A percentile compares a stretch with the other conserved stretches of the same genome.
Conservation (phyloP, 2,329 filamentous ascomycete species). For the Rhinocladiella mackenziei region DNA sequence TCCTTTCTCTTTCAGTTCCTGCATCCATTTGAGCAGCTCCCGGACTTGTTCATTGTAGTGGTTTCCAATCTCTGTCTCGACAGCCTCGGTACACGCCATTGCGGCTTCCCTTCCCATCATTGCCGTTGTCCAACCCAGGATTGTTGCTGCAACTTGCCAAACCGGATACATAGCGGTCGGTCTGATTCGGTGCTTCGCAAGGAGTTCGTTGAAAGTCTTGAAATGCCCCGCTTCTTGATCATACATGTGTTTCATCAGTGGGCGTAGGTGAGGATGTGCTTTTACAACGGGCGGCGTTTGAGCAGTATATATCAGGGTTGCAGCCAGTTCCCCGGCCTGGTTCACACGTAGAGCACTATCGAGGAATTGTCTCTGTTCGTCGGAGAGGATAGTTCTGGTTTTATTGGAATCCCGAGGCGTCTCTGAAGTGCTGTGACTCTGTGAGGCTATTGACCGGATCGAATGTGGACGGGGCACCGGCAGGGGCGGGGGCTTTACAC, state of each 20-base stretch:
- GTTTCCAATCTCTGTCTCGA: constrained; percentile 94
- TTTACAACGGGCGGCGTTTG: constrained; percentile 78
- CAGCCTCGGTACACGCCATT: constrained; percentile 97
- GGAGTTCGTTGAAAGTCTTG: constrained; percentile 73
- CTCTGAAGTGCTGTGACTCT: constrained; percentile 30
- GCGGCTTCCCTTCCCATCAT: constrained; percentile 86
- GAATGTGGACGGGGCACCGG: not conserved
- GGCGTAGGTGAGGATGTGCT: constrained; percentile 79
- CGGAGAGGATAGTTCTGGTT: constrained; percentile 57
- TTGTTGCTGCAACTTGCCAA: constrained; percentile 76
- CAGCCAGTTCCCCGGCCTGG: constrained; percentile 95
- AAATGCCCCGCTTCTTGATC: constrained; percentile 91
- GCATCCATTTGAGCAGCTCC: constrained; percentile 73
- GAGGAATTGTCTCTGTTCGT: constrained; percentile 69
- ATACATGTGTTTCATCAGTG: constrained; percentile 96
- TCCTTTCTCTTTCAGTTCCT: constrained; percentile 68
- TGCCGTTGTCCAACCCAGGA: constrained; percentile 84
- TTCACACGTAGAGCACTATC: constrained; percentile 86
- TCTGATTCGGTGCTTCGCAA: constrained; percentile 82
- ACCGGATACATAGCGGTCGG: constrained; percentile 89
- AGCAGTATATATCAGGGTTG: constrained; percentile 85
- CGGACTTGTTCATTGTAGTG: constrained; percentile 95
- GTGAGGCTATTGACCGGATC: constrained; percentile 13
- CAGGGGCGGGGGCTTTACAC: not conserved
- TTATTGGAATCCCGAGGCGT: constrained; percentile 25